Evolutionary conservation across 2,329 filamentous ascomycete genomes (phyloP), one percentile per base, ranked within the genome.

Genomic region (Magnaporthiopsis incrustans): DNA sequence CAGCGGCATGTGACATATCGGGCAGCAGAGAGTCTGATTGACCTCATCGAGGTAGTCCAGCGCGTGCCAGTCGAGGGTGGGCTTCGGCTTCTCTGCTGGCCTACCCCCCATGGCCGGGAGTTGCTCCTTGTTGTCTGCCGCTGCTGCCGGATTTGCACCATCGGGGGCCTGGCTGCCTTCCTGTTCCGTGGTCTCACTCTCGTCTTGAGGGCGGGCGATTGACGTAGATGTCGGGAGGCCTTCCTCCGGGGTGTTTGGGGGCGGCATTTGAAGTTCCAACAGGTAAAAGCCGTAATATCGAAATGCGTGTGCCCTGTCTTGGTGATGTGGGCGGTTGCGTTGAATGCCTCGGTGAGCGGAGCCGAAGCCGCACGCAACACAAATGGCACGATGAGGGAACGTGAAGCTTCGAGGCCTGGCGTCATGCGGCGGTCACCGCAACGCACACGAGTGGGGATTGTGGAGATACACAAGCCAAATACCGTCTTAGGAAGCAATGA

Each of bases 1-100:
- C 57, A 89, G 79, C 3, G 86, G 82, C 14, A 84, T 80, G 68
- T 83, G 84, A 74, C 86, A 89, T 60, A 77, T 74, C 22, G 73
- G 73, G 64, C 75, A 77, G 57, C 73, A 66, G n/a, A 77, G 71
- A 22, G 73, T 73, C 33, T 75, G 73, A 65, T 75, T 74, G 22
- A 75, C 71, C 1, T 66, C 53, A 30, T 68, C 68, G n/a, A 70
- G 63, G 65, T 77, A 77, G 18, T 74, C 71, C 18, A 77, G 68
- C 3, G 65, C 62, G 27, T 73, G 71, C 69, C 72, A 75, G 66
- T 76, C 74, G n/a, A 76, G 62, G 22, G 63, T 60, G 1, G 65
- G 67, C 27, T 33, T 50, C 33, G 57, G 33, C 32, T 38, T 38
- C 3, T 25, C 12, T 26, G 22, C 22, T 27, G 26, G 63, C n/a